A percentile compares a stretch with the other conserved stretches of the same genome.
Evolutionary conservation across 345 rosid genomes (phyloP).

Genomic region (Carallia pectinifolia): DNA sequence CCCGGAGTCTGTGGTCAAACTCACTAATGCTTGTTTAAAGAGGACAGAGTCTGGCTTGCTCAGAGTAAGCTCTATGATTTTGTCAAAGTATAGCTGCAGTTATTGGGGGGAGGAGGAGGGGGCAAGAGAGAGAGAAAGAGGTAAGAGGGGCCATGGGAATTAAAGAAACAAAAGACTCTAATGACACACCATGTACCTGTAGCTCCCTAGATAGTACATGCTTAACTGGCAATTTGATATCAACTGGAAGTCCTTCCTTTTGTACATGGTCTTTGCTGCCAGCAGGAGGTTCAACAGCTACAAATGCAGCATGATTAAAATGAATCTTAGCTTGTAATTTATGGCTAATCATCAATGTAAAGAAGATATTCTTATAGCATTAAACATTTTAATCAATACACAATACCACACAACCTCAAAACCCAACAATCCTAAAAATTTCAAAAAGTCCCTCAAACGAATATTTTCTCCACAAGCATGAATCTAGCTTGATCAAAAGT

Average conservation of each 20-base stretch:
- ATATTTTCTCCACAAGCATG: too few relatives aligned
- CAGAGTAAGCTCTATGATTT: constrained; percentile 82
- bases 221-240: constrained; percentile 79
- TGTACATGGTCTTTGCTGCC: constrained; percentile 49
- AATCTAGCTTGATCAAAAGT: too few relatives aligned
- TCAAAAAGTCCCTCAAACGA: too few relatives aligned
- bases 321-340: too few relatives aligned
- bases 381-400: too few relatives aligned
- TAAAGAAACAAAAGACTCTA: not conserved
- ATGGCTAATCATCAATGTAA: too few relatives aligned
- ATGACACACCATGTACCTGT: constrained; percentile 46
- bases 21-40: constrained; percentile 84
- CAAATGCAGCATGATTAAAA: constrained; percentile 11
- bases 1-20: constrained; percentile 94
- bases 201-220: constrained; percentile 83
- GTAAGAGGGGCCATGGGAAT: not conserved
- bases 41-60: constrained; percentile 70
- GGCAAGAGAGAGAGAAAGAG: constrained; percentile 4
- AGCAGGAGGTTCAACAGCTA: constrained; percentile 64
- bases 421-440: too few relatives aligned
- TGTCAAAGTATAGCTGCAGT: constrained; percentile 79
- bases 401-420: too few relatives aligned
- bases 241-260: constrained; percentile 72
- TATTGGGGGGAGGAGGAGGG: too few relatives aligned
- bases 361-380: too few relatives aligned